Evolutionary conservation across 2,329 filamentous ascomycete species (phyloP), one percentile per base, ranked within the genome.

Genomic region (Neobulgaria alba): DNA sequence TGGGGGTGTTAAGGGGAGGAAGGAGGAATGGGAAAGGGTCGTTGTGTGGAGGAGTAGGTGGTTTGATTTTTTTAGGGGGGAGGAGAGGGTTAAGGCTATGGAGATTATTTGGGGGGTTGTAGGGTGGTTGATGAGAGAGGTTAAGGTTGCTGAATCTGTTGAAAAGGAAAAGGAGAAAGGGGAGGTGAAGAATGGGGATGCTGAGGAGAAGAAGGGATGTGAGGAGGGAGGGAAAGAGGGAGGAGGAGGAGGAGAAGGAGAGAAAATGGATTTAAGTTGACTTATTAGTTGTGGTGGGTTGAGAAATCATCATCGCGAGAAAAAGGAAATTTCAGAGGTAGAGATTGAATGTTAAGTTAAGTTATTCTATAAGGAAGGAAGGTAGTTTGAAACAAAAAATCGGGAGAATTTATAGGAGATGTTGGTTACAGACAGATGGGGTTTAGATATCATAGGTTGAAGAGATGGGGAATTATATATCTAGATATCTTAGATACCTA

Each of bases 1-100:
- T 5, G 76, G 76, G 1, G 74, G 74, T 1, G 44, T 52, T 1
- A 58, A 59, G 26, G 48, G 45, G 3, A n/a, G n/a, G n/a, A n/a
- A n/a, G n/a, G 51, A 63, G 23, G 57, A 57, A 5, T 63, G 61
- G 37, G 53, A 48, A 12, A 57, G 45, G 17, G 59, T 80, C 2
- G 64, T 71, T 49, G 64, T 77, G 26, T 73, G 71, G 67, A 67
- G 77, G 45, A 79, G 72, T 47, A 63, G 57, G 29, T 82, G 77
- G 77, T 79, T 66, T 51, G 77, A 82, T 52, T 58, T 81, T 9
- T 81, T 79, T 51, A 49, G 68, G 35, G 54, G 58, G 0, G 64
- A 72, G 16, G 71, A 81, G 40, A 60, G 77, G 33, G 54, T 79
- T 18, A 67, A 68, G 48, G 76, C 75, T 2, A 71, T 80, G 71